Evolutionary conservation across 2,329 filamentous ascomycete species (phyloP), one percentile per base, ranked within the genome.

Genomic region (Albophoma yamanashiensis): DNA sequence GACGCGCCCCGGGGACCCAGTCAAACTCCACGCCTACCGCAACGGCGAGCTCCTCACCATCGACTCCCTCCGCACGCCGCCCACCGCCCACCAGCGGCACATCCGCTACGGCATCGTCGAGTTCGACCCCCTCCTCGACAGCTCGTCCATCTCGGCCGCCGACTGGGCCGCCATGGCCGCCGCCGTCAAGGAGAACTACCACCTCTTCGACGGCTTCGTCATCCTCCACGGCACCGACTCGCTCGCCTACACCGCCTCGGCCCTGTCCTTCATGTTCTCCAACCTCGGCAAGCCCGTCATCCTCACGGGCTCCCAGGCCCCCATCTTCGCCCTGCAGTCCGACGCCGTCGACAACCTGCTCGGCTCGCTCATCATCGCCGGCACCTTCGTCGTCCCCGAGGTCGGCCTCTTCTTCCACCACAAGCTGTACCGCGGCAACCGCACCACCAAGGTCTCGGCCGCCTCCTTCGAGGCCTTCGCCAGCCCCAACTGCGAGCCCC

Each of bases 331-430:
- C 62, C 83, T 96, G 34, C 92, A 96, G 74, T 94, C 89, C 58
- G 92, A 97, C 72, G 92, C 92, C 12, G 89, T 92, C 43, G 92
- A 95, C 75, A 97, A 96, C 69, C 82, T 97, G 15, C 82, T 96
- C 6, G 90, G 90, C 25, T 92, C 91, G 1, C 81, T 96, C 68
- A 91, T 96, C 69, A 88, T 96, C 60, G 92, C 92, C 3, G 91
- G 91, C 40, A 94, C 94, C 62, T 96, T 96, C 70, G 89, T 91
- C 76, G 91, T 97, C 61, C 92, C 92, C 0, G 92, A 96, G 72
- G 92, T 97, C 58, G 92, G 91, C 71, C 81, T 97, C 42, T 96
- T 95, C 78, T 97, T 97, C 80, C 91, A 94, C 74, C 89, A 95
- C 76, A 91, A 87, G 65, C 82, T 97, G 25, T 95, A 92, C 76